Conservation (phyloP, 2,329 filamentous ascomycete species). For the Gnomoniopsis sp. region DNA sequence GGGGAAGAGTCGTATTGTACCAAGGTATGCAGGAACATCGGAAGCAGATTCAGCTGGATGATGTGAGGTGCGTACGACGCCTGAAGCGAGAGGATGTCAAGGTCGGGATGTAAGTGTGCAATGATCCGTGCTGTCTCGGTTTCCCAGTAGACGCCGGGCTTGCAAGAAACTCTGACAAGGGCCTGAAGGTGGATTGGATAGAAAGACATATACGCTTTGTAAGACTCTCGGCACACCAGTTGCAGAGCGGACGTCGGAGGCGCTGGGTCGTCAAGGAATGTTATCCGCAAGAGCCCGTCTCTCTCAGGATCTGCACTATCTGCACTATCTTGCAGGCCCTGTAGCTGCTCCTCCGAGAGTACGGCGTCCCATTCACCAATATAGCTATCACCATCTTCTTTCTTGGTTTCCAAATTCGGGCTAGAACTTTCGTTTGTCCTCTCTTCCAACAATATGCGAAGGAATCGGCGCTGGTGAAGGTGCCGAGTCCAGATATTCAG, state of each 20-base stretch:
- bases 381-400: neutral
- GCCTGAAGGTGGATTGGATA: neutral
- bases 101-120: neutral
- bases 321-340: too few relatives aligned
- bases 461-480: neutral
- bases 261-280: neutral
- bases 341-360: neutral
- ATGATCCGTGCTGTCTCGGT: neutral
- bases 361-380: neutral
- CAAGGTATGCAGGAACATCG: constrained; percentile 5
- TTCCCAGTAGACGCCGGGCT: neutral
- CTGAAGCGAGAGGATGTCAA: constrained; percentile 2
- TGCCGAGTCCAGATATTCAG: constrained; percentile 1
- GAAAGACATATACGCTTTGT: neutral
- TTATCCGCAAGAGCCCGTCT: neutral
- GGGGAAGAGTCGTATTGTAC: constrained; percentile 2
- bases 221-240: neutral
- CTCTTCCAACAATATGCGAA: constrained; percentile 5
- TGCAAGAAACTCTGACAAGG: neutral
- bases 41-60: neutral
- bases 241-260: neutral
- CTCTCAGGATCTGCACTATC: neutral
- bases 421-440: neutral
- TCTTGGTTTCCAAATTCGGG: neutral
- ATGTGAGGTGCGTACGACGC: neutral